A percentile compares a stretch with the other conserved stretches of the same genome.
phyloP scores from a whole-genome alignment of 306 rosid species.

The Ormosia semicastrata region DNA sequence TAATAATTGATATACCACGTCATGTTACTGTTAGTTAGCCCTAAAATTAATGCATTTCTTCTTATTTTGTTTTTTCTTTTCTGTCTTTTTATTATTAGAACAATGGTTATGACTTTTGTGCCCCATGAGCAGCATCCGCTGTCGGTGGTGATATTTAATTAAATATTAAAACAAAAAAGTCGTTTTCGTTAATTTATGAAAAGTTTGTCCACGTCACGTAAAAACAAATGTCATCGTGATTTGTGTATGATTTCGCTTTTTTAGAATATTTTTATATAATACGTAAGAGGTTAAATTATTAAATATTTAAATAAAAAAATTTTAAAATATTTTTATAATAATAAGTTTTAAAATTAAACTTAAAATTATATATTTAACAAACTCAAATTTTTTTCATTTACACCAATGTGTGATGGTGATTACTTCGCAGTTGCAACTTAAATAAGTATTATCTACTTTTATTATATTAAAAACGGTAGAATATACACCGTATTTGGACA shows the following conservation, averaged over 20 bases:
- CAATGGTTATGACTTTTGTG: conserved; percentile 23
- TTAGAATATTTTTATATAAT: no score
- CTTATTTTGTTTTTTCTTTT: background rate
- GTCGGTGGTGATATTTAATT: conserved; percentile 44
- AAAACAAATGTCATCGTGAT: conserved; percentile 24
- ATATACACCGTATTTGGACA: background rate
- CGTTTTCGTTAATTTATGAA: conserved; percentile 25
- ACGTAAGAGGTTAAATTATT: no score
- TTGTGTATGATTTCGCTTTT: conserved; percentile 22
- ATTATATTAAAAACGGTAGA: background rate
- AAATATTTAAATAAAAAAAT: no score
- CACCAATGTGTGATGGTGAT: no score
- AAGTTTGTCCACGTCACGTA: conserved; percentile 17
- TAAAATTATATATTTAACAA: no score
- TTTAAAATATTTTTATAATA: no score
- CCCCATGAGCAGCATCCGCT: conserved; percentile 39
- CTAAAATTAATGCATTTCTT: background rate
- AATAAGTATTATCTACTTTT: background rate
- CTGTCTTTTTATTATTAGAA: background rate
- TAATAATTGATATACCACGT: background rate
- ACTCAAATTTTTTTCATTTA: no score
- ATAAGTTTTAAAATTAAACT: no score
- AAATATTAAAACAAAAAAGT: background rate
- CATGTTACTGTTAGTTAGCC: background rate
- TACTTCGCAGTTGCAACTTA: conserved; percentile 12